Conservation (phyloP, 495 filamentous ascomycete species). For the Daldinia caldariorum region DNA sequence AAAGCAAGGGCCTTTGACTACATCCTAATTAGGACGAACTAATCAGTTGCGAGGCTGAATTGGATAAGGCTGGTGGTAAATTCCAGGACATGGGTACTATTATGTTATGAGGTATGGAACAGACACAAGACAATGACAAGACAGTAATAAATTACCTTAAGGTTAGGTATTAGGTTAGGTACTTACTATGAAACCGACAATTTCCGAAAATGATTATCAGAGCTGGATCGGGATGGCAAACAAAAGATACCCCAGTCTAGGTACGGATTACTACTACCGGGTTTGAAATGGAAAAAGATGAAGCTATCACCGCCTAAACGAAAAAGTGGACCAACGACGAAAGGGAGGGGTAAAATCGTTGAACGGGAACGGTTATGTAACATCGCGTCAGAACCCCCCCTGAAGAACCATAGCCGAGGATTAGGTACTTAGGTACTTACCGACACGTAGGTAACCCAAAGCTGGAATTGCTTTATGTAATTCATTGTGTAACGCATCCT, state of each 20-base stretch:
- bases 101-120: no score
- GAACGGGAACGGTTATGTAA: background rate
- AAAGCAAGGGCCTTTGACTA: background rate
- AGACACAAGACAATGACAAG: no score
- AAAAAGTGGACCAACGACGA: background rate
- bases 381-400: slow-evolving; percentile 1
- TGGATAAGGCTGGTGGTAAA: background rate
- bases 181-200: no score
- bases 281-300: no score
- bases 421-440: background rate
- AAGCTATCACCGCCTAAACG: background rate
- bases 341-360: background rate
- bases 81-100: no score
- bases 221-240: background rate
- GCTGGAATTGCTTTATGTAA: background rate
- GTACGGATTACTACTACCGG: background rate
- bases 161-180: no score
- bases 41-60: slow-evolving; percentile 1
- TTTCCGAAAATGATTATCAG: no score
- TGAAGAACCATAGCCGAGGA: background rate
- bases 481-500: background rate
- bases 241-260: no score
- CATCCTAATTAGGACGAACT: no score
- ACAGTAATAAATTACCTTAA: no score
- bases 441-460: no score